Conservation (phyloP, 1,284 basidiomycete species). For the Butyriboletus pseudospeciosus region DNA sequence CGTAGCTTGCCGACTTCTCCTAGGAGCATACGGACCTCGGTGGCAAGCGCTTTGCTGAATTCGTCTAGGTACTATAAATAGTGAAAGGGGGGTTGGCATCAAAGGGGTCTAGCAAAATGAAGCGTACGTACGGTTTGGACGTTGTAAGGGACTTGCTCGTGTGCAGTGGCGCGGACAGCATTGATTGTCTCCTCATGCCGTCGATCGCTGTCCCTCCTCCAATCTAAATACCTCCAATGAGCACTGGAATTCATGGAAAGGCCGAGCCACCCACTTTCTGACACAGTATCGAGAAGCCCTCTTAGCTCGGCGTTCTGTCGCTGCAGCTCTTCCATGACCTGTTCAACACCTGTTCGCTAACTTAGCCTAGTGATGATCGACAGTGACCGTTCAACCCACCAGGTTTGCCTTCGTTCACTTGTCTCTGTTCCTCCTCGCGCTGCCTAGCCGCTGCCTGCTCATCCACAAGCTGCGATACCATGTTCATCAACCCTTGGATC, state of each 20-base stretch:
- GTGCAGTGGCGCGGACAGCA: constrained; percentile 59
- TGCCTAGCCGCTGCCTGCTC: constrained; percentile 49
- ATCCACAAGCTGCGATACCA: constrained; percentile 53
- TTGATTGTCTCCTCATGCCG: constrained; percentile 62
- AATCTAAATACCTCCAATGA: constrained; percentile 38
- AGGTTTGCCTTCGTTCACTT: constrained; percentile 45
- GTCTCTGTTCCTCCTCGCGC: constrained; percentile 48
- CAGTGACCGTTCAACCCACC: constrained; percentile 34
- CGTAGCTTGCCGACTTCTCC: constrained; percentile 72
- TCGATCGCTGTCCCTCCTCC: constrained; percentile 56
- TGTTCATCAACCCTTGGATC: constrained; percentile 50
- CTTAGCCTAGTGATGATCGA: constrained; percentile 3
- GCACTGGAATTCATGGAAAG: background rate
- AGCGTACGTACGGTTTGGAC: constrained; percentile 55
- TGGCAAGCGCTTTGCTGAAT: constrained; percentile 72
- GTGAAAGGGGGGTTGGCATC: background rate
- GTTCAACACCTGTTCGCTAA: constrained; percentile 42
- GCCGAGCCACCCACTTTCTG: constrained; percentile 43
- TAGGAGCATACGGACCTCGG: constrained; percentile 73
- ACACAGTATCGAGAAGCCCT: constrained; percentile 46
- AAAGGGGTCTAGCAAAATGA: background rate
- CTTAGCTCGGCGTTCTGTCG: constrained; percentile 51
- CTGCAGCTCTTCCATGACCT: constrained; percentile 49
- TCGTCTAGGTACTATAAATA: constrained; percentile 63
- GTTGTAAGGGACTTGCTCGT: constrained; percentile 71